These are phyloP conservation scores for Vanrija sp. DNA, from an alignment of 1,284 basidiomycete genomes.

Conservation along the genomic window DNA sequence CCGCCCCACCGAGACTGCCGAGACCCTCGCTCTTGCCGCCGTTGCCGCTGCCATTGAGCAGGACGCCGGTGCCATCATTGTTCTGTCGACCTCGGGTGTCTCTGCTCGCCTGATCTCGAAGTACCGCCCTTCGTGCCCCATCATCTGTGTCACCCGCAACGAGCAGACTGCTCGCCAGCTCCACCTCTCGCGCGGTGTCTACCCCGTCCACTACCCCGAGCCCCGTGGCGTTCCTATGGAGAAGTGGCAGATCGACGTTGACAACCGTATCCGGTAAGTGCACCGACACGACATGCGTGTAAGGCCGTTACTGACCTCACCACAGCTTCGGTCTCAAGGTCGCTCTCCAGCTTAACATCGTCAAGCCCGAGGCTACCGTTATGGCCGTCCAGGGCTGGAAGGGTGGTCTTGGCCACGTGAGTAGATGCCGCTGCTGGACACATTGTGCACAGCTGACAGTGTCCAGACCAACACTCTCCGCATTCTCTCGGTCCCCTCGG, in stretches of 20 bases:
- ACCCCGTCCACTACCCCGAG: constrained; percentile 92
- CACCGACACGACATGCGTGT: constrained; percentile 54
- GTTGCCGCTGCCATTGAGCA: constrained; percentile 94
- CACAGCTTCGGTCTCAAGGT: constrained; percentile 81
- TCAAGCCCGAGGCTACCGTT: constrained; percentile 84
- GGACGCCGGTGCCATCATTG: constrained; percentile 87
- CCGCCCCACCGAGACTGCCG: constrained; percentile 84
- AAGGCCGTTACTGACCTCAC: no score
- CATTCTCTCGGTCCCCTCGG: constrained; percentile 67
- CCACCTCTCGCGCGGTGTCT: constrained; percentile 94
- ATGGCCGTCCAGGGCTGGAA: constrained; percentile 99
- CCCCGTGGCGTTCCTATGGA: constrained; percentile 77
- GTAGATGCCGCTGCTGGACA: constrained; percentile 39
- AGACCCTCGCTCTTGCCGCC: constrained; percentile 90
- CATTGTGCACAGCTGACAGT: constrained; percentile 15
- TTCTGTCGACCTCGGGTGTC: constrained; percentile 88
- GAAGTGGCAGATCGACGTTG: constrained; percentile 97
- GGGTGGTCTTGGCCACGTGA: constrained; percentile 81
- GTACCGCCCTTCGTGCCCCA: constrained; percentile 90
- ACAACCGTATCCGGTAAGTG: constrained; percentile 50
- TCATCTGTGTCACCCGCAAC: constrained; percentile 95
- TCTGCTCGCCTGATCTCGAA: constrained; percentile 96
- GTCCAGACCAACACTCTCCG: constrained; percentile 49
- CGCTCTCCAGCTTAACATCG: constrained; percentile 82
- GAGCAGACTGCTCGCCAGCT: constrained; percentile 93